Percentiles rank a stretch among this genome's conserved stretches.
These are phyloP conservation scores for Yamadazyma diospyri DNA, from an alignment of 1,139 yeast genomes.

Conservation along the genomic window DNA sequence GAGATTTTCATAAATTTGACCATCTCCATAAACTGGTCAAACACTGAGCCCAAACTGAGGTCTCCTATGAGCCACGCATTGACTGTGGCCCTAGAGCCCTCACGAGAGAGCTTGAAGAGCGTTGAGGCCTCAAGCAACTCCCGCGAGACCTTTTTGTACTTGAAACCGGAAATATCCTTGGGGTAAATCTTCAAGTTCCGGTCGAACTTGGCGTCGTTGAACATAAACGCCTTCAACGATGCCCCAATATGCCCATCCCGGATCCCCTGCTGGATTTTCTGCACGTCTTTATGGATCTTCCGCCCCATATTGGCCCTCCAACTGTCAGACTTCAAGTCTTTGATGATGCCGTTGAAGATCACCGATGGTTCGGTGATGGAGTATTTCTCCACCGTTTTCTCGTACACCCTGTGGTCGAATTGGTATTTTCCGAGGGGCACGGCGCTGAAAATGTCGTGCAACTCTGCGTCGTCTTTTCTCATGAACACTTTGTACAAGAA, in stretches of 20 bases:
- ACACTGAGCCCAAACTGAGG: constrained; percentile 30
- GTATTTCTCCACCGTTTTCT: constrained; percentile 23
- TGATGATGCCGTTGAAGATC: constrained; percentile 71
- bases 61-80: constrained; percentile 61
- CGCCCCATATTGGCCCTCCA: constrained; percentile 41
- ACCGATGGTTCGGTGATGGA: constrained; percentile 51
- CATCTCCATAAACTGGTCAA: constrained; percentile 40
- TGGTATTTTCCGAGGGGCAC: constrained; percentile 17
- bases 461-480: constrained; percentile 24
- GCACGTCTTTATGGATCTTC: constrained; percentile 38
- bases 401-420: constrained; percentile 25
- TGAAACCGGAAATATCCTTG: constrained; percentile 26
- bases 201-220: constrained; percentile 27
- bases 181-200: constrained; percentile 38
- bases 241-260: constrained; percentile 17
- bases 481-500: constrained; percentile 38
- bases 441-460: constrained; percentile 20
- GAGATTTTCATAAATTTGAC: constrained; percentile 26
- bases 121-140: constrained; percentile 25
- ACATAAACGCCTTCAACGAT: constrained; percentile 29
- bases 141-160: constrained; percentile 31
- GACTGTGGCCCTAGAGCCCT: constrained; percentile 15
- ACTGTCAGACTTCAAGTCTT: constrained; percentile 29
- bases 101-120: constrained; percentile 15
- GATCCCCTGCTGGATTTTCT: constrained; percentile 23